These are phyloP conservation scores for Kwoniella shivajii DNA, from an alignment of 1,284 basidiomycete species.

Conservation along the genomic window DNA sequence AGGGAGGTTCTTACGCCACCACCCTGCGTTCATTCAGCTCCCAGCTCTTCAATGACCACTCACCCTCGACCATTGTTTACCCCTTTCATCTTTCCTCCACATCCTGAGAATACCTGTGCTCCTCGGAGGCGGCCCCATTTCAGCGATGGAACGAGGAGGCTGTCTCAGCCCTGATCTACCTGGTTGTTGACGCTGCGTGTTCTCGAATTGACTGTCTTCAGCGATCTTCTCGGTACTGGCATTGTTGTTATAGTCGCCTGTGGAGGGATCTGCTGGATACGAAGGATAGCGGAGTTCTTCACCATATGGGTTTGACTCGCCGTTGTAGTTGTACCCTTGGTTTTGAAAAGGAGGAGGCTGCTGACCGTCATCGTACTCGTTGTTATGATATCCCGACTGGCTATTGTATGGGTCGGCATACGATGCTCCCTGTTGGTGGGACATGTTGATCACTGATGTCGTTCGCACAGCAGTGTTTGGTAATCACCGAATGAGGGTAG, in stretches of 20 bases:
- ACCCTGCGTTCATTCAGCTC: constrained; percentile 30
- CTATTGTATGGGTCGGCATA: constrained; percentile 18
- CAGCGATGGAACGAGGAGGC: constrained; percentile 38
- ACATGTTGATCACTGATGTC: neutral
- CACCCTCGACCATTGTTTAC: constrained; percentile 53
- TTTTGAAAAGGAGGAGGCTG: constrained; percentile 7
- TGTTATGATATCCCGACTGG: constrained; percentile 2
- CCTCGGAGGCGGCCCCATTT: constrained; percentile 50
- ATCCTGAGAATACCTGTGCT: constrained; percentile 53
- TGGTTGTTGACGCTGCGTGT: constrained; percentile 34
- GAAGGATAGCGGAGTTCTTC: constrained; percentile 27
- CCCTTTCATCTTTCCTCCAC: constrained; percentile 55
- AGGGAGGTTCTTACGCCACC: constrained; percentile 42
- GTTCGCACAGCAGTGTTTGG: neutral
- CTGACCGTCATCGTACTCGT: constrained; percentile 1
- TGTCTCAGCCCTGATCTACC: constrained; percentile 37
- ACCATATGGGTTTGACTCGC: constrained; percentile 21
- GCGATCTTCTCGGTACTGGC: constrained; percentile 37
- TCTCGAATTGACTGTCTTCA: constrained; percentile 15
- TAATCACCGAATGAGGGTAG: too few species aligned
- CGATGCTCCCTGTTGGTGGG: constrained; percentile 5
- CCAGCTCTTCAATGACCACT: neutral
- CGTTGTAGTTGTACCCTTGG: constrained; percentile 9
- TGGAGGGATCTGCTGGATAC: constrained; percentile 26
- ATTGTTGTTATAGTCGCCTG: constrained; percentile 16